Evolutionary conservation across 2,329 filamentous ascomycete genomes (phyloP).

Genomic region (Aspergillus candidus): DNA sequence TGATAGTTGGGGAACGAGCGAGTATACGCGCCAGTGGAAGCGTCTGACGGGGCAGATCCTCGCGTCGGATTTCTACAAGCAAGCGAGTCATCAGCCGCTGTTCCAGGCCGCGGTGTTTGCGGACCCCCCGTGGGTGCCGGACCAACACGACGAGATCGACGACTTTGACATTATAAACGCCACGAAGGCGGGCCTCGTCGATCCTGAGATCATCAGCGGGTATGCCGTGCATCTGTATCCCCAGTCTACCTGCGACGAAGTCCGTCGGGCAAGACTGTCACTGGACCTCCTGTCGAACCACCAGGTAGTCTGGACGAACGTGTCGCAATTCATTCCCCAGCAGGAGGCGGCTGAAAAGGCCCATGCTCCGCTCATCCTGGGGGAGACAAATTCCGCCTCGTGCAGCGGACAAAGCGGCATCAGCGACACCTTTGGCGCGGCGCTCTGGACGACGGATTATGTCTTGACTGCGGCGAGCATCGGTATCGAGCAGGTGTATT

Average conservation of each 20-base stretch:
- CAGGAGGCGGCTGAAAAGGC: slow-evolving; percentile 3
- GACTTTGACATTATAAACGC: slow-evolving; percentile 8
- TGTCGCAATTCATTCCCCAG: slow-evolving; percentile 9
- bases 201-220: slow-evolving; percentile 1
- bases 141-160: slow-evolving; percentile 6
- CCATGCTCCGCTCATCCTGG: background rate
- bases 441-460: slow-evolving; percentile 9
- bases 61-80: slow-evolving; percentile 1
- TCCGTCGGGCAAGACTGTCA: background rate
- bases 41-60: slow-evolving; percentile 3
- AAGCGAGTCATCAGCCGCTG: slow-evolving; percentile 1
- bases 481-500: slow-evolving; percentile 5
- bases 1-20: background rate
- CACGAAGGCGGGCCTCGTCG: slow-evolving; percentile 2
- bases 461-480: slow-evolving; percentile 6
- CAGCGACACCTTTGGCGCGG: slow-evolving; percentile 8
- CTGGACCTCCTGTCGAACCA: slow-evolving; percentile 5
- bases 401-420: slow-evolving; percentile 8
- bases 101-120: slow-evolving; percentile 8
- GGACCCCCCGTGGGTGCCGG: slow-evolving; percentile 4
- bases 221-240: slow-evolving; percentile 8
- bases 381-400: slow-evolving; percentile 6
- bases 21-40: slow-evolving; percentile 5
- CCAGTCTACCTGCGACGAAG: slow-evolving; percentile 5
- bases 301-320: slow-evolving; percentile 4